A percentile compares a stretch with the other conserved stretches of the same genome.
These are phyloP conservation scores for Rhinocladiella similis DNA, from an alignment of 2,329 filamentous ascomycete species.

Conservation along the genomic window DNA sequence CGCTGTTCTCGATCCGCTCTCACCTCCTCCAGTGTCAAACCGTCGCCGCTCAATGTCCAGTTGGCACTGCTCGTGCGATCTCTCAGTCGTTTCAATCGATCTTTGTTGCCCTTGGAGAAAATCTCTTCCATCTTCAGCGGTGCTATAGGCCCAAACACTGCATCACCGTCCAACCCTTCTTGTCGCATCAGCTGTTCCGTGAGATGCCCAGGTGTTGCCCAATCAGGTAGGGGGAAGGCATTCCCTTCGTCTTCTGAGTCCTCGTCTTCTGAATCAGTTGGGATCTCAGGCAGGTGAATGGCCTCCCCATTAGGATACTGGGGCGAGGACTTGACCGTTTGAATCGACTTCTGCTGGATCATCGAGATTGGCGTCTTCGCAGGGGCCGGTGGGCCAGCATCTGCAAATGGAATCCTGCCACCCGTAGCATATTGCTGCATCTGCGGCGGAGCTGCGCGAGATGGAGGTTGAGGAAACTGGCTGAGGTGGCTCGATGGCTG, in stretches of 20 bases:
- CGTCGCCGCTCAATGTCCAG: constrained; percentile 76
- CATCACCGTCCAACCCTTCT: constrained; percentile 78
- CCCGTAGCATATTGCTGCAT: constrained; percentile 80
- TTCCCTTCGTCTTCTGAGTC: constrained; percentile 61
- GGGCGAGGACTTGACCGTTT: constrained; percentile 60
- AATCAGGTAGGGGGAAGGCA: constrained; percentile 68
- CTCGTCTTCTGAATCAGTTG: constrained; percentile 90
- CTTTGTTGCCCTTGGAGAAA: constrained; percentile 79
- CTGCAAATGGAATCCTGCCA: constrained; percentile 85
- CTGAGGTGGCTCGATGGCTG: constrained; percentile 61
- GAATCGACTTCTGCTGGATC: constrained; percentile 29
- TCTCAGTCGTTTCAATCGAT: constrained; percentile 82
- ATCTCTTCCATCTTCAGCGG: constrained; percentile 95
- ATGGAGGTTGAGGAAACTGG: constrained; percentile 63
- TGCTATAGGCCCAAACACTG: constrained; percentile 84
- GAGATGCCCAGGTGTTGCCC: constrained; percentile 87
- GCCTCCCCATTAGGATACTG: constrained; percentile 85
- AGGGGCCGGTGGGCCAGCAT: constrained; percentile 65
- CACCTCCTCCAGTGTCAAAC: constrained; percentile 84
- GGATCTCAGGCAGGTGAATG: constrained; percentile 91
- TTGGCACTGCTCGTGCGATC: constrained; percentile 91
- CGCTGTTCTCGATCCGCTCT: constrained; percentile 75
- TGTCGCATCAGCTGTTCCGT: constrained; percentile 74
- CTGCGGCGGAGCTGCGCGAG: constrained; percentile 70
- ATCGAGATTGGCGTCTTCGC: constrained; percentile 36